Percentiles rank a stretch among this genome's conserved stretches.
Conservation (phyloP, 129 eudicot genomes). For the Chrysanthemum seticuspe region DNA sequence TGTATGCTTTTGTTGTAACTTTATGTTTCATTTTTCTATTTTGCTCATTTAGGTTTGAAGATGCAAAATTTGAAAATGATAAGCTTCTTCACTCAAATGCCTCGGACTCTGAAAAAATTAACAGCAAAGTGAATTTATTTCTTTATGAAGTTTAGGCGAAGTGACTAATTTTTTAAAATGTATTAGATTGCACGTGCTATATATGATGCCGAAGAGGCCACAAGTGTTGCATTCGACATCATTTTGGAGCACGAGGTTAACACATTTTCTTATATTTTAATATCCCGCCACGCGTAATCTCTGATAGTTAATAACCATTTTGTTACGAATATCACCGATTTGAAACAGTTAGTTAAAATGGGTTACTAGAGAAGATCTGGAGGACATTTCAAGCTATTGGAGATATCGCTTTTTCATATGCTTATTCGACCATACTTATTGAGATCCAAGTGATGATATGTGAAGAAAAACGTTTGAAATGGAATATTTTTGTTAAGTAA, state of each 20-base stretch:
- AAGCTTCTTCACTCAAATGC: conserved; percentile 55
- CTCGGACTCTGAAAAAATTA: conserved; percentile 67
- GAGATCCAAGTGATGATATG: no score
- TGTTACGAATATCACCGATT: neutral
- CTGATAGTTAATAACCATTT: neutral
- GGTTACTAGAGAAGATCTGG: no score
- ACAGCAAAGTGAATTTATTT: neutral
- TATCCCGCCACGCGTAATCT: neutral
- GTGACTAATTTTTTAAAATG: conserved; percentile 21
- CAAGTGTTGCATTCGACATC: conserved; percentile 64
- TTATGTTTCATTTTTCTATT: conserved; percentile 12
- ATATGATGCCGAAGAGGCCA: conserved; percentile 86
- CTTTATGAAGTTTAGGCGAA: neutral
- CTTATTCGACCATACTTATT: no score
- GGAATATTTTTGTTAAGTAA: neutral
- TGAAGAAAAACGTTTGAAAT: no score
- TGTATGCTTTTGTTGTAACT: conserved; percentile 12
- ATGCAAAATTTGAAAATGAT: conserved; percentile 57
- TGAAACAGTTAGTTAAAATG: no score
- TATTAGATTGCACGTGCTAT: conserved; percentile 65
- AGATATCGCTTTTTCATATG: no score
- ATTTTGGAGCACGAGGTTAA: conserved; percentile 66
- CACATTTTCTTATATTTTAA: neutral
- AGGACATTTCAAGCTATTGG: no score
- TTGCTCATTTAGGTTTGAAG: conserved; percentile 67